These are phyloP conservation scores for Euphorbia peplus DNA, from an alignment of 345 rosid genomes.

Conservation along the genomic window DNA sequence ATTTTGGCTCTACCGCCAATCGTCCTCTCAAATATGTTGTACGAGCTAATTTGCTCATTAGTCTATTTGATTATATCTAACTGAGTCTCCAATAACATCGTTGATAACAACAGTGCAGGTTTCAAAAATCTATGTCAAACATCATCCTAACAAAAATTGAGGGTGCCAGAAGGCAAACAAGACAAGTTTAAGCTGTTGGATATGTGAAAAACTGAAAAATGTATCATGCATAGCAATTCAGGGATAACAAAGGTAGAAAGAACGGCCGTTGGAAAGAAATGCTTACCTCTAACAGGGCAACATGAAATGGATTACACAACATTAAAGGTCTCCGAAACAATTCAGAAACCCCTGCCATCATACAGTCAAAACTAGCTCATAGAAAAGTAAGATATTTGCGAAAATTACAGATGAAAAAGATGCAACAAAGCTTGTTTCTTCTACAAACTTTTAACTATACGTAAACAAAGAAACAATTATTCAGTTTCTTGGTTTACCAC, in stretches of 20 bases:
- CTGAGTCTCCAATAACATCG: too few relatives aligned
- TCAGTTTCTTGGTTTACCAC: conserved; percentile 21
- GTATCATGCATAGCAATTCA: not conserved
- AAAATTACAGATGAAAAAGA: not conserved
- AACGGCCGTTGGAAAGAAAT: not conserved
- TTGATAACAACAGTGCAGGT: too few relatives aligned
- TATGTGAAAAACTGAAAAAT: too few relatives aligned
- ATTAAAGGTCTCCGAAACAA: not conserved
- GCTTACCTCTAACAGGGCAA: not conserved
- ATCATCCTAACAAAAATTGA: too few relatives aligned
- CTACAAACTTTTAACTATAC: not conserved
- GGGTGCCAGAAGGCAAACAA: too few relatives aligned
- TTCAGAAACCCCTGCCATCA: not conserved
- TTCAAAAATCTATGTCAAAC: too few relatives aligned
- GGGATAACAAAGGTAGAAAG: not conserved
- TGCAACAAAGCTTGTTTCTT: not conserved
- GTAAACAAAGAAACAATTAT: not conserved
- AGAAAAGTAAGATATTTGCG: not conserved
- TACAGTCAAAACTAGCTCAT: conserved; percentile 18
- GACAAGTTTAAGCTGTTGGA: too few relatives aligned
- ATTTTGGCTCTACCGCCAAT: too few relatives aligned
- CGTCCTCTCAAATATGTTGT: too few relatives aligned
- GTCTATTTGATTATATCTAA: too few relatives aligned
- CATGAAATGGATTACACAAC: not conserved
- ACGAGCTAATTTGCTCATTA: too few relatives aligned